Evolutionary conservation across 192 early-diverging fungal species (phyloP).

Genomic region (Coemansia sp.): DNA sequence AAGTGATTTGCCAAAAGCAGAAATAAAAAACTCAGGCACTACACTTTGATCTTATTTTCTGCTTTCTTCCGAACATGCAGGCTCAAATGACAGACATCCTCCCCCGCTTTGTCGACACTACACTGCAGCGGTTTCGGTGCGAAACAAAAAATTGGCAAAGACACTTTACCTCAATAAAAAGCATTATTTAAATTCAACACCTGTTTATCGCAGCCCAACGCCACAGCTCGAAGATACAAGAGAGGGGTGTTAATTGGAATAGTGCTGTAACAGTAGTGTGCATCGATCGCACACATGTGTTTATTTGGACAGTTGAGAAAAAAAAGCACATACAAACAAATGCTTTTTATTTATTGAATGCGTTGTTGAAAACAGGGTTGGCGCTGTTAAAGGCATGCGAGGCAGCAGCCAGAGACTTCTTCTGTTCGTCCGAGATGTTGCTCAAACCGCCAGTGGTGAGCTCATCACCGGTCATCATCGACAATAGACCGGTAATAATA

Average conservation of each 20-base stretch:
- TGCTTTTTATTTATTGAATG: conserved; percentile 13
- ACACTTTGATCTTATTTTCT: too few species aligned
- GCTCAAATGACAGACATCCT: too few species aligned
- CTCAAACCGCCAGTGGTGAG: conserved; percentile 76
- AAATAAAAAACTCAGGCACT: neutral
- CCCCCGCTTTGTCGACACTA: too few species aligned
- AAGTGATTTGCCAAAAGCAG: too few species aligned
- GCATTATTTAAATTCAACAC: neutral
- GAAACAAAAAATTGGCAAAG: neutral
- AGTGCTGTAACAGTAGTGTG: neutral
- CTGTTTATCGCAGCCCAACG: neutral
- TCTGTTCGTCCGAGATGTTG: conserved; percentile 68
- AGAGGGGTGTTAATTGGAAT: too few species aligned
- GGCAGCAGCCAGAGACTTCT: conserved; percentile 59
- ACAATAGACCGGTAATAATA: conserved; percentile 85
- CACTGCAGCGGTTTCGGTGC: neutral
- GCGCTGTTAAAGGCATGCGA: conserved; percentile 41
- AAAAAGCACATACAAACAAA: neutral
- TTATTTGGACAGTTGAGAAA: too few species aligned
- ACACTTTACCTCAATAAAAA: neutral
- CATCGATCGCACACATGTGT: neutral
- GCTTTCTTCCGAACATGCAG: too few species aligned
- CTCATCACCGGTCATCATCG: conserved; percentile 85
- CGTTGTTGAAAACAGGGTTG: conserved; percentile 23
- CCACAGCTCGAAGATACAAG: too few species aligned